Percentiles rank a stretch among this genome's conserved stretches.
Evolutionary conservation across 148 eudicot species (phyloP).

Genomic region (Camellia lanceoleosa): DNA sequence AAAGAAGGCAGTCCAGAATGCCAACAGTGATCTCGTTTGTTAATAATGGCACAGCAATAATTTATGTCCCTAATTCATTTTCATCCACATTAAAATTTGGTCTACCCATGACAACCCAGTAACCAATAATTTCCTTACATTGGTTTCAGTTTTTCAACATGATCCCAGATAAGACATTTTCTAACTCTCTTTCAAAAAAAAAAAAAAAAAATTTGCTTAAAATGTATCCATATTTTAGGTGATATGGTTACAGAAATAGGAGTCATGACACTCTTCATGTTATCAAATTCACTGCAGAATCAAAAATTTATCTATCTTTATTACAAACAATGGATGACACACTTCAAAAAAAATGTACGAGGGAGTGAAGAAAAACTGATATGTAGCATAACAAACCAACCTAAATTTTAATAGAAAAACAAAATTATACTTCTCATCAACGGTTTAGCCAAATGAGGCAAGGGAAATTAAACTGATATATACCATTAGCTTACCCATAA

Average conservation of each 20-base stretch:
- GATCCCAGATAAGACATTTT: neutral
- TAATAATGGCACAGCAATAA: neutral
- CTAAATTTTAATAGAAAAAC: too few relatives aligned
- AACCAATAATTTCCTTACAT: too few relatives aligned
- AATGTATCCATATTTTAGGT: neutral
- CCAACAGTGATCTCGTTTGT: neutral
- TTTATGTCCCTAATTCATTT: neutral
- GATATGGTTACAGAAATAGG: neutral
- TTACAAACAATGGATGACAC: neutral
- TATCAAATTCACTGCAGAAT: constrained; percentile 1
- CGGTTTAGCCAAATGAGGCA: constrained; percentile 5
- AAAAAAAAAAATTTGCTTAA: neutral
- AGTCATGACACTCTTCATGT: neutral
- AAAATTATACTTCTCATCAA: neutral
- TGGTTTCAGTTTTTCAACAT: too few relatives aligned
- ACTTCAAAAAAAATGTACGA: neutral
- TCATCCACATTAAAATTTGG: too few relatives aligned
- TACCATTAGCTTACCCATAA: neutral
- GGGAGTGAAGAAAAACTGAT: too few relatives aligned
- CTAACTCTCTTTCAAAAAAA: neutral
- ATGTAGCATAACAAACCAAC: neutral
- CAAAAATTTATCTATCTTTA: neutral
- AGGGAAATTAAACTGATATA: neutral
- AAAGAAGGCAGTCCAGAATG: neutral
- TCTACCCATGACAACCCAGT: too few relatives aligned